phyloP scores from a whole-genome alignment of 495 filamentous ascomycete genomes.

The Neurospora pannonica region DNA sequence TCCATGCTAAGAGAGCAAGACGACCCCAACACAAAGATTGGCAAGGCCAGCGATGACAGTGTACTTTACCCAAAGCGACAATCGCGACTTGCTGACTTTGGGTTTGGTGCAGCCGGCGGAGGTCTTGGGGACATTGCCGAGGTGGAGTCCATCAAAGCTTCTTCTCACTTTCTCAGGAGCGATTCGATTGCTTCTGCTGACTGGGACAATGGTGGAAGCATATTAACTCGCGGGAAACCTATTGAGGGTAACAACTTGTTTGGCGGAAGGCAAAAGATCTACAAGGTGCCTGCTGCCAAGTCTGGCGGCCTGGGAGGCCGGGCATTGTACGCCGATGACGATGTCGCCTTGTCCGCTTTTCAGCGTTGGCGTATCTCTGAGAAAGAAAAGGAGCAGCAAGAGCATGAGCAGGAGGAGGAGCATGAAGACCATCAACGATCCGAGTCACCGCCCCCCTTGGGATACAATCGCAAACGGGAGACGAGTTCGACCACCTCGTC shows the following conservation, averaged over 20 bases:
- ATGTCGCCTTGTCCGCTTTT: slow-evolving; percentile 72
- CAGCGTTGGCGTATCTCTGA: slow-evolving; percentile 52
- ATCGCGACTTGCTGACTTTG: slow-evolving; percentile 54
- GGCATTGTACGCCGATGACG: slow-evolving; percentile 67
- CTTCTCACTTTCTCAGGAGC: slow-evolving; percentile 32
- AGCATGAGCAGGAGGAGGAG: slow-evolving; percentile 29
- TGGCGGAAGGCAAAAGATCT: slow-evolving; percentile 92
- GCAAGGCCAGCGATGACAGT: slow-evolving; percentile 90
- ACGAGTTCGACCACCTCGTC: slow-evolving; percentile 85
- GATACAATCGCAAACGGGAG: slow-evolving; percentile 66
- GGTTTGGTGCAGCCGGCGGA: slow-evolving; percentile 31
- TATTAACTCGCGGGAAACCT: slow-evolving; percentile 77
- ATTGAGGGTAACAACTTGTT: slow-evolving; percentile 91
- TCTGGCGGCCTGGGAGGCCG: slow-evolving; percentile 54
- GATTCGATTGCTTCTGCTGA: slow-evolving; percentile 61
- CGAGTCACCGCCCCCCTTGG: slow-evolving; percentile 50
- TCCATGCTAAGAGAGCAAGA: slow-evolving; percentile 94
- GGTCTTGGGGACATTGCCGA: slow-evolving; percentile 82
- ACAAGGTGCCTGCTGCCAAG: slow-evolving; percentile 62
- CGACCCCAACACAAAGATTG: slow-evolving; percentile 75
- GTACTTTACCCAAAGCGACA: slow-evolving; percentile 75
- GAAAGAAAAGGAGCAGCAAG: slow-evolving; percentile 43
- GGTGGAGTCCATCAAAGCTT: slow-evolving; percentile 64
- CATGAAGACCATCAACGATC: slow-evolving; percentile 35
- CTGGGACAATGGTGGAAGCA: slow-evolving; percentile 46